Evolutionary conservation across 768 basidiomycete genomes (phyloP), one percentile per base, ranked within the genome.

Genomic region (Mycena vulgaris): DNA sequence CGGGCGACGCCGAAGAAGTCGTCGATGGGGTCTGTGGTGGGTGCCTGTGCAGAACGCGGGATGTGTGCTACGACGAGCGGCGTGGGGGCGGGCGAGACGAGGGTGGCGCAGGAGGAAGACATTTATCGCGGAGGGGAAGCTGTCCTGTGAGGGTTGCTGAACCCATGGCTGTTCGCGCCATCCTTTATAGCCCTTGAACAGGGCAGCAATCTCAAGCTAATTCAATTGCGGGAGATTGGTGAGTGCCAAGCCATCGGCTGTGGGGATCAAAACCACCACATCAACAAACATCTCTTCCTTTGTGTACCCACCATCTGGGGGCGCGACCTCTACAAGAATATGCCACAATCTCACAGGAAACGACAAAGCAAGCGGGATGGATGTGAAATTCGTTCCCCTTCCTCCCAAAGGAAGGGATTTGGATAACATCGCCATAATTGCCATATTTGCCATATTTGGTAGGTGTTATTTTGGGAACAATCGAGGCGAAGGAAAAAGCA

Each of bases 1-100:
- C 83, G 75, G 5, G 81, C 80, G 70, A 83, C 83, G 51, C 83
- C 83, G 56, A 85, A 83, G 40, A 78, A 80, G 47, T 79, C 77
- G 59, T 81, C 80, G 30, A 79, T 75, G 25, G 78, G 77, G 68
- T 77, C 76, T 30, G 74, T 66, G 30, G 74, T 56, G 8, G 55
- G 56, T 16, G 62, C 21, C 21, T 52, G n/a, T 5, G 69, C 61
- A 51, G 69, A 51, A 11, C 64, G 70, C 27, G 61, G 65, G 21
- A 65, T 66, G 53, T 59, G 58, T n/a, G 63, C 52, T 33, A 58
- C 63, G 2, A 48, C 45, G 63, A 2, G 68, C 49, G 56, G 57
- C 23, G 51, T 48, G 21, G 63, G 35, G 30, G 42, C 21, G 21
- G 16, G 27, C 8, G 21, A 25, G 17, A 48, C 37, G 39, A 47